Conservation (phyloP, 441 rosid genomes). For the Viola pubescens region DNA sequence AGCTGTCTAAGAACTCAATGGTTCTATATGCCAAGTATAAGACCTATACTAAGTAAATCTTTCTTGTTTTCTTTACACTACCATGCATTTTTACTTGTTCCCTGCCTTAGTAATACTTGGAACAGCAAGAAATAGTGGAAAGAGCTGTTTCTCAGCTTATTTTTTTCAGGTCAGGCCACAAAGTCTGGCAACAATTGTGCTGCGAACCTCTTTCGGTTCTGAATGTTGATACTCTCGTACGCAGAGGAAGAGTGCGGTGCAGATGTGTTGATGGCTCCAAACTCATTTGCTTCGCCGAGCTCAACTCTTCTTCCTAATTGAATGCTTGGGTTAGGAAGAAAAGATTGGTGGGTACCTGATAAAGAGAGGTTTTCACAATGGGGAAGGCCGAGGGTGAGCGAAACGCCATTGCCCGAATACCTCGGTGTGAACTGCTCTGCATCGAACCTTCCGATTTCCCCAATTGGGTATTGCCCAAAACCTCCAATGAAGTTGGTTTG, state of each 20-base stretch:
- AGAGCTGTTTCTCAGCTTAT: slow-evolving; percentile 6
- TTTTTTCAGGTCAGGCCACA: slow-evolving; percentile 43
- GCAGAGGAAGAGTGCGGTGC: slow-evolving; percentile 61
- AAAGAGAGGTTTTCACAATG: slow-evolving; percentile 70
- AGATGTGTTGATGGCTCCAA: slow-evolving; percentile 44
- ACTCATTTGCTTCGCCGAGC: slow-evolving; percentile 56
- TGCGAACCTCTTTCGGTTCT: slow-evolving; percentile 77
- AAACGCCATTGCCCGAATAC: slow-evolving; percentile 76
- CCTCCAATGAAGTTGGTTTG: slow-evolving; percentile 68
- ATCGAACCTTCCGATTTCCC: slow-evolving; percentile 72
- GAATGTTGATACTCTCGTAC: slow-evolving; percentile 62
- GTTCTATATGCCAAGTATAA: slow-evolving; percentile 51
- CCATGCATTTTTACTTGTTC: slow-evolving; percentile 32
- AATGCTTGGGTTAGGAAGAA: slow-evolving; percentile 72
- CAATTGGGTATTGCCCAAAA: slow-evolving; percentile 86
- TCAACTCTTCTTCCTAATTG: slow-evolving; percentile 73
- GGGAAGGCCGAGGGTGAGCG: slow-evolving; percentile 83
- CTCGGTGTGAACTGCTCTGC: slow-evolving; percentile 68
- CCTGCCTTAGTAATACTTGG: slow-evolving; percentile 18
- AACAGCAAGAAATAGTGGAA: slow-evolving; percentile 31
- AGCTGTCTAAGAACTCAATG: slow-evolving; percentile 48
- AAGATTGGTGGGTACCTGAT: slow-evolving; percentile 59
- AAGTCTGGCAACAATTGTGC: slow-evolving; percentile 86
- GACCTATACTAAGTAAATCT: slow-evolving; percentile 54
- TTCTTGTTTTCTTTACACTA: slow-evolving; percentile 42